Conservation (phyloP, 495 filamentous ascomycete species). For the Saxophila tyrrhenica region DNA sequence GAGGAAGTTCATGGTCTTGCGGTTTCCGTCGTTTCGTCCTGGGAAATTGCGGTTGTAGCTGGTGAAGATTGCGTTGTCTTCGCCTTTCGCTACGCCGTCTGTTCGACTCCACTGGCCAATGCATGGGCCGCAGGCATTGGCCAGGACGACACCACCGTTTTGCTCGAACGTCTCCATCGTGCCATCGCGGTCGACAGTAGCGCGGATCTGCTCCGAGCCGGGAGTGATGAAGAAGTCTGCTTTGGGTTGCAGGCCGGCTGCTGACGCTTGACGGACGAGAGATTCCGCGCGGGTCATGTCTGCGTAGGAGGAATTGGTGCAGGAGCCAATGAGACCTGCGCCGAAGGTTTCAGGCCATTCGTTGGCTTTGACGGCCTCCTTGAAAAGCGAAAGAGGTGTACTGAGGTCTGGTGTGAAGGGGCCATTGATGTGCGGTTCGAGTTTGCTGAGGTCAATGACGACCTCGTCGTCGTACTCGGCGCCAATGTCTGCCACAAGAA, state of each 20-base stretch:
- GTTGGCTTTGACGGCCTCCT: slow-evolving; percentile 67
- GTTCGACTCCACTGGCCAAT: slow-evolving; percentile 96
- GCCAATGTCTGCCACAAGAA: slow-evolving; percentile 62
- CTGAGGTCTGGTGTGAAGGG: slow-evolving; percentile 94
- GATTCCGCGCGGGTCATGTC: slow-evolving; percentile 94
- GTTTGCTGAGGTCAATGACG: slow-evolving; percentile 77
- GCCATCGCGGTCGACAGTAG: slow-evolving; percentile 75
- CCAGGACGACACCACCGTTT: slow-evolving; percentile 79
- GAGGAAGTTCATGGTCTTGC: slow-evolving; percentile 94
- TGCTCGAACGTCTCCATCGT: slow-evolving; percentile 77
- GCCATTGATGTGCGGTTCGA: slow-evolving; percentile 96
- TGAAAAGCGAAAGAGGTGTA: slow-evolving; percentile 79
- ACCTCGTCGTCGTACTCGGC: slow-evolving; percentile 84
- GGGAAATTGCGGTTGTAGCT: slow-evolving; percentile 99
- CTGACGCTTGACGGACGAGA: slow-evolving; percentile 77
- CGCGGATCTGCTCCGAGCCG: slow-evolving; percentile 91
- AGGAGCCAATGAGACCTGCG: slow-evolving; percentile 90
- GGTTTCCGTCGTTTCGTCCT: slow-evolving; percentile 93
- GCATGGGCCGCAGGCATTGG: slow-evolving; percentile 91
- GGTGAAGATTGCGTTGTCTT: slow-evolving; percentile 87
- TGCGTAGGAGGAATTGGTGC: slow-evolving; percentile 96
- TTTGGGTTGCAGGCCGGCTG: slow-evolving; percentile 77
- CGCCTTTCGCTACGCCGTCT: slow-evolving; percentile 69
- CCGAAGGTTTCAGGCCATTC: slow-evolving; percentile 84
- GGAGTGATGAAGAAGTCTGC: slow-evolving; percentile 92